These are phyloP conservation scores for Flaveria sonorensis DNA, from an alignment of 129 eudicot species.

Conservation along the genomic window DNA sequence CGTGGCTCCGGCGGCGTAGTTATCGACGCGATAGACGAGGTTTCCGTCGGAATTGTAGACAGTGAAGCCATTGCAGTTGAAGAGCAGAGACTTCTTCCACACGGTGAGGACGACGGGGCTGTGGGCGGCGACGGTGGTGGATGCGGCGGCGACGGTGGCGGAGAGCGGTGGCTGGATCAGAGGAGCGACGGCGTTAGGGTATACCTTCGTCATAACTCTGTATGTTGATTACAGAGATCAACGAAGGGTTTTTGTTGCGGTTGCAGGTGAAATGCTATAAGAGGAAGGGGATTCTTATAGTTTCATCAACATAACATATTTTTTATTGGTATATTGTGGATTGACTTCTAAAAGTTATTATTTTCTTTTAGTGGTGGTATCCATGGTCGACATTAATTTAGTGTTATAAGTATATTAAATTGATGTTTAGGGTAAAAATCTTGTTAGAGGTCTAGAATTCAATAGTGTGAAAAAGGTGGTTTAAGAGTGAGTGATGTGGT, in stretches of 20 bases:
- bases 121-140: neutral
- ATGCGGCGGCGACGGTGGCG: neutral
- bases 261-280: neutral
- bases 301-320: neutral
- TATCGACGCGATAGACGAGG: slow-evolving; percentile 71
- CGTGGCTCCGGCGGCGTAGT: slow-evolving; percentile 46
- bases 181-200: slow-evolving; percentile 31
- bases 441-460: no score
- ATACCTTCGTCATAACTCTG: slow-evolving; percentile 31
- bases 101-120: slow-evolving; percentile 48
- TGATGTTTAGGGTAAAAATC: no score
- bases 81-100: slow-evolving; percentile 73
- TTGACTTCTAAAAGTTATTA: neutral
- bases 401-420: no score
- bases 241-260: neutral
- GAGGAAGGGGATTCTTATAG: slow-evolving; percentile 21
- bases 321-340: neutral
- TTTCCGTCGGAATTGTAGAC: slow-evolving; percentile 63
- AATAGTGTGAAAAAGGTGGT: no score
- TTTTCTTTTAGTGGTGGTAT: no score
- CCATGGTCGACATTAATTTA: no score
- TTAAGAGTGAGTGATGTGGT: no score
- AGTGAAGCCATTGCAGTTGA: slow-evolving; percentile 74
- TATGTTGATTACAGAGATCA: slow-evolving; percentile 7
- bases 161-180: neutral